These are phyloP conservation scores for Porodaedalea pini DNA, from an alignment of 1,284 basidiomycete species.

Conservation along the genomic window DNA sequence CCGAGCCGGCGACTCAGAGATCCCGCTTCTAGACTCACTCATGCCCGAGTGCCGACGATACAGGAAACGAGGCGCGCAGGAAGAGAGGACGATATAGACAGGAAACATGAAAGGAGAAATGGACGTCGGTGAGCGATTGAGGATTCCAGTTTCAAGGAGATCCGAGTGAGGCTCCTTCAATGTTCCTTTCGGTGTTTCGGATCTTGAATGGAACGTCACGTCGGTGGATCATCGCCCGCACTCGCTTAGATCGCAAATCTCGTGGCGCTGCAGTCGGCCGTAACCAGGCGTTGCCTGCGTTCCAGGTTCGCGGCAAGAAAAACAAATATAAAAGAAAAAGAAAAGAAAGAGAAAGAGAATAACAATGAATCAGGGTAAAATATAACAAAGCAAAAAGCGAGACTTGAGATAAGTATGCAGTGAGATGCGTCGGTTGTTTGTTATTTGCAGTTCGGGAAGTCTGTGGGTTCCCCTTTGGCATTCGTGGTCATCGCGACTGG, in stretches of 20 bases:
- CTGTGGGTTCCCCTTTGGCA: too few species aligned
- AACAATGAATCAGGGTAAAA: background rate
- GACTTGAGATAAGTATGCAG: background rate
- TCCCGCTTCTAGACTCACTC: too few species aligned
- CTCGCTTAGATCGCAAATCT: background rate
- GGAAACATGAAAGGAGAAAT: too few species aligned
- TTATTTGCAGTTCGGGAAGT: background rate
- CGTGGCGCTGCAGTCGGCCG: background rate
- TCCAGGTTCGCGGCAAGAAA: background rate
- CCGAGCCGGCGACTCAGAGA: too few species aligned
- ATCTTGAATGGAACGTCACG: too few species aligned
- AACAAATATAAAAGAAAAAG: background rate
- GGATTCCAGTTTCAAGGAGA: too few species aligned
- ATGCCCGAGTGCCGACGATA: too few species aligned
- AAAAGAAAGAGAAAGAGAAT: background rate
- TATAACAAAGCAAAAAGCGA: background rate
- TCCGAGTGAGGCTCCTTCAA: too few species aligned
- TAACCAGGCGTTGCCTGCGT: background rate
- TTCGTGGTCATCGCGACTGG: background rate
- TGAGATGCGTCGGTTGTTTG: background rate
- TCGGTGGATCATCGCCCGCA: background rate
- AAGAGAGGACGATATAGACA: too few species aligned
- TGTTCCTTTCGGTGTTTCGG: too few species aligned
- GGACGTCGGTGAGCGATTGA: too few species aligned
- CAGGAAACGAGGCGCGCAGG: too few species aligned